Base-by-base conservation (phyloP, 495 filamentous ascomycete genomes). In the Xylaria cubensis region DNA sequence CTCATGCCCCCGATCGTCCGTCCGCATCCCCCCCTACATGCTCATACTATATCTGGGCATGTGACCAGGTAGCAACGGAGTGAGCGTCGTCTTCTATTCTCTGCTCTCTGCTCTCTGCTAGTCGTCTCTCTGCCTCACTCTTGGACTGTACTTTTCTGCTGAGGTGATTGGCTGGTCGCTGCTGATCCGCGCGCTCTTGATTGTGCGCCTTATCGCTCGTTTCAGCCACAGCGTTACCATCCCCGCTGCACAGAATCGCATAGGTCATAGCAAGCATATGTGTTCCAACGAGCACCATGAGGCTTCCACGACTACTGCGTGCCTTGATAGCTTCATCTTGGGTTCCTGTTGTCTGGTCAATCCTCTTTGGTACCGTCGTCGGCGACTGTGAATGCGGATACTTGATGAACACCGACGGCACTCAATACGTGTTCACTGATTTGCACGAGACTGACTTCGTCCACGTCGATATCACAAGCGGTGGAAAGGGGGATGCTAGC, bases 331-430 rank as follows among this genome's bases (percentile, higher is more conserved):
- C 67, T 62, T 74, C 68, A 48, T 56, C 74, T 24, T 76, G 69
- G 29, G 34, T 64, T 55, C 50, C 76, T 15, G 64, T 62, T 46
- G 56, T 64, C 32, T n/a, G 71, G 21, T 56, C 29, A 24, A 44
- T 76, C 26, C 58, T 80, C 26, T 55, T 69, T 51, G 62, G 69
- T 65, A 46, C 77, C 29, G 75, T 67, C 21, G 42, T 78, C 21
- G 88, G 89, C 17, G 83, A 86, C 73, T 94, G 92, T 82, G 90
- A 92, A 78, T 94, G 92, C 77, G 92, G 92, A 44, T 94, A 93
- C 77, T 77, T 80, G 41, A 75, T 79, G 50, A 77, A 48, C 64
- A 76, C 77, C 62, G 32, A 86, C 65, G 86, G 84, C 66, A 73
- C 73, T 46, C 80, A 69, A 46, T 59, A 75, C 19, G 74, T 92